Base-by-base conservation (phyloP, 164 flowering plant species). In the Annona squamosa region DNA sequence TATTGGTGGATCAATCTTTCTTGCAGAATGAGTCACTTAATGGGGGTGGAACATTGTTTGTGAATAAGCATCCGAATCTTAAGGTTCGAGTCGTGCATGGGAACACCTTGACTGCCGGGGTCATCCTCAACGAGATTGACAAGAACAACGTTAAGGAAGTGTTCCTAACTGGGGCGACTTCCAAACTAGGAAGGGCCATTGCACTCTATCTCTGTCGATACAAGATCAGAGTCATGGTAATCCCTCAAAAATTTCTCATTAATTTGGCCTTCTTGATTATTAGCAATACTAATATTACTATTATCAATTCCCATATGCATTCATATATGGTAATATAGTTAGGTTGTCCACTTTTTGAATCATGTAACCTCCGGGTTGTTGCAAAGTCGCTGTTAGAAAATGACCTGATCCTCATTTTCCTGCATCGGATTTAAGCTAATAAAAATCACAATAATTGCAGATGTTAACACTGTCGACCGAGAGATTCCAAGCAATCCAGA, bases 121-220 rank as follows among this genome's bases (percentile, higher is more conserved):
- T 93, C 2, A 95, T 88, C 52, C 86, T 95, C 2, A 81, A 90
- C 71, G 94, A 91, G 65, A 81, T 95, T n/a, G 85, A 85, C 1
- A 72, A 82, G 43, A 88, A 86, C 70, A 91, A 85, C 1, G 92
- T 87, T 1, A 75, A 79, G 46, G 97, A 94, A 71, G 99, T 91
- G 46, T 91, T 94, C 76, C 47, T 94, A 5, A 87, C 97, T 0
- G 99, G 99, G 59, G 95, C 99, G 17, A 94, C 99, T 57, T 94
- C 99, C 7, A 94, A 94, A 84, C 92, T 94, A 9, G 99, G 99
- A 46, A 82, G 99, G 74, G 97, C 97, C 71, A 95, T 95, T 78
- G 96, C 99, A 18, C 94, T 95, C 63, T 92, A 95, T 77, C 97
- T 94, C 2, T 90, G 94, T 63, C 83, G 82, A 13, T 74, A 62